These are phyloP conservation scores for Telopea speciosissima DNA, from an alignment of 177 flowering plant genomes.

Conservation along the genomic window DNA sequence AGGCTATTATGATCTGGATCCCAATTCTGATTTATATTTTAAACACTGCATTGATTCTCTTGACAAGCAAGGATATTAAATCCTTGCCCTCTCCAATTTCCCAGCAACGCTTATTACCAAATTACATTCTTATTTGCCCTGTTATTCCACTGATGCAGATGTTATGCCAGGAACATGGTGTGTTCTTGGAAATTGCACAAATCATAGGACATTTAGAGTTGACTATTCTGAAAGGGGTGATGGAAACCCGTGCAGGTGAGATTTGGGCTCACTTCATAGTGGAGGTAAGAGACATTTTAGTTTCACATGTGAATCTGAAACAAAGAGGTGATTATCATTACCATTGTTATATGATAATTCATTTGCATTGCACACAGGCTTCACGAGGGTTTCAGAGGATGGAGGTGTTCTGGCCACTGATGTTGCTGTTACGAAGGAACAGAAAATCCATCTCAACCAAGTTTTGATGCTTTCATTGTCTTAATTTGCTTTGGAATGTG, in stretches of 20 bases:
- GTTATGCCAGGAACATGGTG: slow-evolving; percentile 55
- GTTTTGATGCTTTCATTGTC: slow-evolving; percentile 11
- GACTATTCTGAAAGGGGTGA: slow-evolving; percentile 61
- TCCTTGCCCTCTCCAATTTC: no score
- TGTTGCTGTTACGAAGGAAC: slow-evolving; percentile 60
- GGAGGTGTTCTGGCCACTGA: slow-evolving; percentile 86
- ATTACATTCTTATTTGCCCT: no score
- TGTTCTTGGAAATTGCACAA: slow-evolving; percentile 76
- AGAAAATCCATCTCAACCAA: slow-evolving; percentile 21
- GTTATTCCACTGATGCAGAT: slow-evolving; percentile 35
- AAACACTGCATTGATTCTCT: no score
- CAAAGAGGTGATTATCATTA: neutral
- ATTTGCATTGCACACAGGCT: slow-evolving; percentile 32
- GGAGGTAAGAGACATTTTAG: slow-evolving; percentile 40
- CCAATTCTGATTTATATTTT: no score
- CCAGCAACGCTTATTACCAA: no score
- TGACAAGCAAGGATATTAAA: no score
- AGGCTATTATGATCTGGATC: no score
- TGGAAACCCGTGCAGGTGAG: slow-evolving; percentile 37
- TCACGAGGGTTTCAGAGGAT: slow-evolving; percentile 61
- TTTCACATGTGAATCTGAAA: no score
- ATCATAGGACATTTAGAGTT: slow-evolving; percentile 49
- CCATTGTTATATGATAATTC: neutral
- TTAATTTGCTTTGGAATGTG: no score
- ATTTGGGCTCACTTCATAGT: slow-evolving; percentile 74